Base-by-base conservation (phyloP, 2,329 filamentous ascomycete species). In the Fonsecaea pedrosoi region DNA sequence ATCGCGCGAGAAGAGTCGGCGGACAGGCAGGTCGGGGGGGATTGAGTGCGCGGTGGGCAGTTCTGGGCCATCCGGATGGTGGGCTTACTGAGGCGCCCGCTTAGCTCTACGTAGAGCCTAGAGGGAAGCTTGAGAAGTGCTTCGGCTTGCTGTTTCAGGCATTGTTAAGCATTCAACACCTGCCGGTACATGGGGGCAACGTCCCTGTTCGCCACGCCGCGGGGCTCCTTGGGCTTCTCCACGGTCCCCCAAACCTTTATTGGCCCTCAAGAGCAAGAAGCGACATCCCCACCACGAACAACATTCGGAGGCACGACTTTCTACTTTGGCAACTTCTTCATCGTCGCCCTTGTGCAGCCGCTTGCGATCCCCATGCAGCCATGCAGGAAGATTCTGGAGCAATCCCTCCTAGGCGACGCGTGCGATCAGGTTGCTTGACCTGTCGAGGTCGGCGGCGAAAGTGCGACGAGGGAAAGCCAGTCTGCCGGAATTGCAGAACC, bases 401-500 rank as follows among this genome's bases (percentile, higher is more conserved):
- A 15, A 9, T 13, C 12, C 4, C 48, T 6, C 48, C 34, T 30
- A 45, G 35, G 15, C 59, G 59, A 35, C 42, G 61, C 1, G 61
- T 64, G 6, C 54, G 54, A 1, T 58, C 61, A 2, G 61, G 61
- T 10, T 64, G 61, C 37, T 32, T 64, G 10, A 64, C 61, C 12
- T 64, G 61, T 38, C 61, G 61, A n/a, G 21, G 30, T 12, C 48
- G 61, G 40, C n/a, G 61, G 35, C 32, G 61, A 25, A 64, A 64
- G 25, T 64, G 61, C 38, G 61, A 64, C 21, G 61, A 64, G 37
- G 38, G 42, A 5, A 64, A 58, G 37, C 62, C 62, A 9, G 15
- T 21, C 10, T 64, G 62, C 37, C 18, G 50, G 25, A 64, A 64
- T 38, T 64, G 62, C 34, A 34, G 25, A 9, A 34, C 18, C 54